Conservation (phyloP, 805 yeast genomes). For the Candida schatavii region DNA sequence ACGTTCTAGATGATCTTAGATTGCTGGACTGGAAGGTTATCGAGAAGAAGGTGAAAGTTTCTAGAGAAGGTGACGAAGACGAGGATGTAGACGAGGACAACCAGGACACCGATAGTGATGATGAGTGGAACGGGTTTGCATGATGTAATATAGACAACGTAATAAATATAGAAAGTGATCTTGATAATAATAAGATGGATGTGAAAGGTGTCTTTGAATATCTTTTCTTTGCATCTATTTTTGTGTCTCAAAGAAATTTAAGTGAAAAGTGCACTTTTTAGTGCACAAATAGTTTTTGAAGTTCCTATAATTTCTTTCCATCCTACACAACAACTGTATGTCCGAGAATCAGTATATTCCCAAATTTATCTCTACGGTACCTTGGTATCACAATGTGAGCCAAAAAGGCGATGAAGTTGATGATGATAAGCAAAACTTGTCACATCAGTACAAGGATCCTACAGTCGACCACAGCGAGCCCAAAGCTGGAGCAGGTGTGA, state of each 20-base stretch:
- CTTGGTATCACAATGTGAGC: conserved; percentile 39
- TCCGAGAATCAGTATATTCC: conserved; percentile 25
- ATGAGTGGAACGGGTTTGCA: conserved; percentile 36
- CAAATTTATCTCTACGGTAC: conserved; percentile 34
- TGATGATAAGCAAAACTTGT: conserved; percentile 26
- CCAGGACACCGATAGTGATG: conserved; percentile 12
- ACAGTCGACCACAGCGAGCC: conserved; percentile 49
- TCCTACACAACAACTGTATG: not conserved
- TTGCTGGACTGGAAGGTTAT: conserved; percentile 62
- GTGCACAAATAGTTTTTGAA: no score
- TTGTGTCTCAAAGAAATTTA: no score
- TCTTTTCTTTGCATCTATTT: not conserved
- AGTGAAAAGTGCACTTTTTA: no score
- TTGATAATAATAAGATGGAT: no score
- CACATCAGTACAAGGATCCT: conserved; percentile 55
- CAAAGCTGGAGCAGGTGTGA: conserved; percentile 54
- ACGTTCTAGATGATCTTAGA: conserved; percentile 63
- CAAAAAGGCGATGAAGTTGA: conserved; percentile 32
- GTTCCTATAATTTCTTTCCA: not conserved
- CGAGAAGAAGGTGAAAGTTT: conserved; percentile 17
- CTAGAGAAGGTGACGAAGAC: conserved; percentile 14
- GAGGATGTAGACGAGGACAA: conserved; percentile 1
- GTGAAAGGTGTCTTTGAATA: no score
- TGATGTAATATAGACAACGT: conserved; percentile 7
- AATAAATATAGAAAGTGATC: conserved; percentile 1